Conservation (phyloP, 331 rosid species). For the Saraca asoca region DNA sequence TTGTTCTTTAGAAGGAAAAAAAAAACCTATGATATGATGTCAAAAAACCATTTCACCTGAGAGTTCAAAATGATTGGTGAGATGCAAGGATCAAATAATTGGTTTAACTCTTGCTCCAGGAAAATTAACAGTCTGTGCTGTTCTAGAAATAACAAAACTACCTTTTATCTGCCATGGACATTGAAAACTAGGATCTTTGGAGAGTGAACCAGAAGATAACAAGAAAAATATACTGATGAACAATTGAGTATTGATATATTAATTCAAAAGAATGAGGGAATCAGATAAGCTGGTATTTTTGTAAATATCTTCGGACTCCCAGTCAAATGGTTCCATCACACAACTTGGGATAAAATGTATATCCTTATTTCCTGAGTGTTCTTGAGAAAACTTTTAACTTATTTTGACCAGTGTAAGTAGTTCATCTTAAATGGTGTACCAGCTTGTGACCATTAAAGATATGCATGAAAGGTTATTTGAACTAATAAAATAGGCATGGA, state of each 20-base stretch:
- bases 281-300: neutral
- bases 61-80: neutral
- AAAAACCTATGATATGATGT: no score
- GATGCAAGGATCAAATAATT: neutral
- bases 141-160: no score
- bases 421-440: neutral
- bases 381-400: neutral
- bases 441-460: neutral
- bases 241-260: no score
- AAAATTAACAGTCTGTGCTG: no score
- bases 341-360: neutral
- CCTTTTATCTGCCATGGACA: no score
- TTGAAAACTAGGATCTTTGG: no score
- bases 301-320: neutral
- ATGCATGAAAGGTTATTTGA: neutral
- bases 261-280: neutral
- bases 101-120: no score
- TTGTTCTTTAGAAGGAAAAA: no score
- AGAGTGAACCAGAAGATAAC: no score
- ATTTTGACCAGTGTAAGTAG: neutral
- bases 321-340: neutral
- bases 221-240: no score
- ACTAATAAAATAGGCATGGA: neutral
- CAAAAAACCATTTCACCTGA: neutral
- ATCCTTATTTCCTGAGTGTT: neutral